Percentiles rank a stretch among this genome's conserved stretches.
phyloP scores from a whole-genome alignment of 2,329 filamentous ascomycete species.

The Purpureocillium takamizusanense region DNA sequence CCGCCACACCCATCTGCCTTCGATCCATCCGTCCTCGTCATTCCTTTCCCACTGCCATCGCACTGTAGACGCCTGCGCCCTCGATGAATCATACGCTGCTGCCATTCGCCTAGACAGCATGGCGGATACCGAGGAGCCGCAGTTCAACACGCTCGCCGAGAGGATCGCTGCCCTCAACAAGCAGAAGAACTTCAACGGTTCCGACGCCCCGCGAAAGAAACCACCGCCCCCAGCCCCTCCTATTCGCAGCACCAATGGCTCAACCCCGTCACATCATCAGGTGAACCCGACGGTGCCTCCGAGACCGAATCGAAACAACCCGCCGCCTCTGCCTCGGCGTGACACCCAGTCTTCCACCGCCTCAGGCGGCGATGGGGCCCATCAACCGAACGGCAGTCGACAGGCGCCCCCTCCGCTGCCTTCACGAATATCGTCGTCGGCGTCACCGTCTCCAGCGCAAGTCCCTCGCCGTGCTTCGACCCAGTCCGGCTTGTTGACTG shows the following conservation, averaged over 20 bases:
- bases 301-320: slow-evolving; percentile 19
- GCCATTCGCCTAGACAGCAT: slow-evolving; percentile 23
- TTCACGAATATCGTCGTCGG: slow-evolving; percentile 16
- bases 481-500: slow-evolving; percentile 26
- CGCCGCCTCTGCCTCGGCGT: slow-evolving; percentile 26
- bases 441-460: slow-evolving; percentile 34
- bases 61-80: no score
- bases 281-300: slow-evolving; percentile 29
- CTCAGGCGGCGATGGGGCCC: slow-evolving; percentile 3
- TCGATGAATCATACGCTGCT: not conserved
- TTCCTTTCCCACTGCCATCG: no score
- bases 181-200: slow-evolving; percentile 47
- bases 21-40: no score
- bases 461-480: slow-evolving; percentile 40
- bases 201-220: slow-evolving; percentile 32
- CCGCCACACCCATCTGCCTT: no score
- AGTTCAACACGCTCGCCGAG: slow-evolving; percentile 51
- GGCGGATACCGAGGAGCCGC: slow-evolving; percentile 53
- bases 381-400: slow-evolving; percentile 8
- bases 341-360: slow-evolving; percentile 12
- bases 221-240: slow-evolving; percentile 29
- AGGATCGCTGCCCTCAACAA: slow-evolving; percentile 55
- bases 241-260: slow-evolving; percentile 22
- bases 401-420: slow-evolving; percentile 24
- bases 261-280: slow-evolving; percentile 7